phyloP scores from a whole-genome alignment of 306 rosid genomes.

The Corylus heterophylla region DNA sequence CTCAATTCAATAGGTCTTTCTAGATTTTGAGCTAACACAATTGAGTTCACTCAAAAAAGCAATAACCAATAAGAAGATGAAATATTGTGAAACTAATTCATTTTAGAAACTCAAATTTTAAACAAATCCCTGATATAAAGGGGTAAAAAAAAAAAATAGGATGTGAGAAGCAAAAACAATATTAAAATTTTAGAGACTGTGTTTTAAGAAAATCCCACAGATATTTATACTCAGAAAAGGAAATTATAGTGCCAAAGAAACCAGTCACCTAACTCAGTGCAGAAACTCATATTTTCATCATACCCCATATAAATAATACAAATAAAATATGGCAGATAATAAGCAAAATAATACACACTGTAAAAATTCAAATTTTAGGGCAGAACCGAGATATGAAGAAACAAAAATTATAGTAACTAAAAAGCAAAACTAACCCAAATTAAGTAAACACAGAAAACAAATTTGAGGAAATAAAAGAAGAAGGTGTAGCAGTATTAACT shows the following conservation, averaged over 20 bases:
- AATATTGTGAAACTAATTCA: neutral
- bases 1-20: neutral
- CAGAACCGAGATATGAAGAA: neutral
- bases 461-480: neutral
- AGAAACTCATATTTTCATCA: neutral
- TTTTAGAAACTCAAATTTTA: neutral
- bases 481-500: neutral
- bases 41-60: neutral
- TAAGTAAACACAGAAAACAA: neutral
- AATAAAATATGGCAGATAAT: neutral
- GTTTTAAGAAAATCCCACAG: neutral
- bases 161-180: neutral
- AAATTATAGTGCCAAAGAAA: neutral
- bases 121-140: neutral
- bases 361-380: neutral
- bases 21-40: neutral
- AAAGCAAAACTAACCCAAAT: neutral
- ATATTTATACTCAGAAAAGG: neutral
- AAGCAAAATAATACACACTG: neutral
- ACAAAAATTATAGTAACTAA: neutral
- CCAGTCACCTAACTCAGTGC: too few relatives aligned
- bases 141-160: neutral
- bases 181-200: neutral
- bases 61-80: neutral
- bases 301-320: neutral